Evolutionary conservation across 2,329 filamentous ascomycete species (phyloP).

Genomic region (Fusarium gaditjirri): DNA sequence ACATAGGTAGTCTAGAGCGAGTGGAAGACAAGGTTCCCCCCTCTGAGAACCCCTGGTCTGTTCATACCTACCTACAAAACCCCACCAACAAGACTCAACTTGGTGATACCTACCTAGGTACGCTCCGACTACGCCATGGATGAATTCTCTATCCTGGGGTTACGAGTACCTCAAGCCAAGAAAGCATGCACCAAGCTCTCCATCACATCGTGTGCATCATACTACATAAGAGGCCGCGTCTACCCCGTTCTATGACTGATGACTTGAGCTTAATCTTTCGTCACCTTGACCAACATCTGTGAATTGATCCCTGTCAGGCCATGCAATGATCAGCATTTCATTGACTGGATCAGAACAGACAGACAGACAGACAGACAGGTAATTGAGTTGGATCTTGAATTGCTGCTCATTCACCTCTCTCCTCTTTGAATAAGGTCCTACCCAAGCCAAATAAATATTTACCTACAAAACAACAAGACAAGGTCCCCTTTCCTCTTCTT

Average conservation of each 20-base stretch:
- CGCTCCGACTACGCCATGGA: not conserved
- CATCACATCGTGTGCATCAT: slow-evolving; percentile 25
- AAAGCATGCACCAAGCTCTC: not conserved
- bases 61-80: not conserved
- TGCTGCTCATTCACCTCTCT: not conserved
- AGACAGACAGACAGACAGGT: not conserved
- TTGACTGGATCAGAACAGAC: not conserved
- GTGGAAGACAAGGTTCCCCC: slow-evolving; percentile 17
- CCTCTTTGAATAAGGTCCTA: not conserved
- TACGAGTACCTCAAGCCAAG: not conserved
- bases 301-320: not conserved
- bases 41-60: slow-evolving; percentile 11
- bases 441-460: not conserved
- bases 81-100: slow-evolving; percentile 4
- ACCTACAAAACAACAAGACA: not conserved
- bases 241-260: not conserved
- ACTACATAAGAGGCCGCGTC: slow-evolving; percentile 28
- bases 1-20: not conserved
- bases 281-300: not conserved
- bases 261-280: slow-evolving; percentile 6
- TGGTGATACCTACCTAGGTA: not conserved
- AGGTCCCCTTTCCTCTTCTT: not conserved
- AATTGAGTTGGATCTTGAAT: not conserved
- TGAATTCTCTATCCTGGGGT: not conserved
- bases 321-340: not conserved